Conservation (phyloP, 306 rosid genomes). For the Castanospermum australe region DNA sequence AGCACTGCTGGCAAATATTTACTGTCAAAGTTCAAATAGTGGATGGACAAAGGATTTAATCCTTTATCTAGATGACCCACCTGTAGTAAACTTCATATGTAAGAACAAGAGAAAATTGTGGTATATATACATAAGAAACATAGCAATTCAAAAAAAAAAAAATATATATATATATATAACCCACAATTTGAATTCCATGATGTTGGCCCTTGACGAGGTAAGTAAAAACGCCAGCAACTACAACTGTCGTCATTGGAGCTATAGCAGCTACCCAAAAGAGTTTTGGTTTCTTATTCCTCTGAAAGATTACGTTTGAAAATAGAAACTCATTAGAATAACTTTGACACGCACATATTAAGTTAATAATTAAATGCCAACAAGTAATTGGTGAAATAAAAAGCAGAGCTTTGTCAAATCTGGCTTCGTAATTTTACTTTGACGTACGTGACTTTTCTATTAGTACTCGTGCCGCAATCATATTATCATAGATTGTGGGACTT, state of each 20-base stretch:
- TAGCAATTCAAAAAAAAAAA: background rate
- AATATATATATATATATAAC: background rate
- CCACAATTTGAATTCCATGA: conserved; percentile 74
- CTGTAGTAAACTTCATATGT: conserved; percentile 24
- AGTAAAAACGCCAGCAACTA: conserved; percentile 55
- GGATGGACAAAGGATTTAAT: conserved; percentile 64
- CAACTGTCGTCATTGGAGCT: conserved; percentile 62
- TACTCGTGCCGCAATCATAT: background rate
- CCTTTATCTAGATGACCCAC: conserved; percentile 85
- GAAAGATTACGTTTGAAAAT: conserved; percentile 15
- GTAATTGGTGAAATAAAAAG: background rate
- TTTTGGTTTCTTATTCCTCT: conserved; percentile 61
- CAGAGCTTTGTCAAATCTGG: background rate
- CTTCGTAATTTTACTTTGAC: background rate
- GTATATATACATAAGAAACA: background rate
- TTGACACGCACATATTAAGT: background rate
- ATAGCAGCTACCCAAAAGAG: conserved; percentile 87
- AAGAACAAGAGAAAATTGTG: background rate
- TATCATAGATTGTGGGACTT: background rate
- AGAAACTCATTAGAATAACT: background rate
- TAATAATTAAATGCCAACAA: background rate
- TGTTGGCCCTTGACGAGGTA: conserved; percentile 49
- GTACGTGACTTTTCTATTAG: background rate
- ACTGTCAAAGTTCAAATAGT: conserved; percentile 46
- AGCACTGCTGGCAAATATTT: conserved; percentile 45